phyloP scores from a whole-genome alignment of 2,329 filamentous ascomycete species.

The Coniochaeta ligniaria region DNA sequence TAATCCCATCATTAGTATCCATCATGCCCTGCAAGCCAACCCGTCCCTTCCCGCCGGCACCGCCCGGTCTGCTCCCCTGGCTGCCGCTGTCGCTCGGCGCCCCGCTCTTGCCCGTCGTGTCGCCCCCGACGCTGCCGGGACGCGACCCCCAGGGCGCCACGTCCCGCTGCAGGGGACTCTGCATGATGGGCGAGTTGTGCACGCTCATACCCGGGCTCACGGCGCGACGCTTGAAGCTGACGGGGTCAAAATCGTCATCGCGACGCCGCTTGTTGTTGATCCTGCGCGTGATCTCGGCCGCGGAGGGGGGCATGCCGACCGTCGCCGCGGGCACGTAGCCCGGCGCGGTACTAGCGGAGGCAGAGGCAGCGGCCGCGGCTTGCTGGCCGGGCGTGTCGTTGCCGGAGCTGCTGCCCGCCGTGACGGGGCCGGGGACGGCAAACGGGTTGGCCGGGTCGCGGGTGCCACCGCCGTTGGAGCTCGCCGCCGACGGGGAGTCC shows the following conservation, averaged over 20 bases:
- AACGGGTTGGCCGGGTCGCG: conserved; percentile 13
- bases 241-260: conserved; percentile 85
- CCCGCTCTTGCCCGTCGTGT: conserved; percentile 39
- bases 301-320: conserved; percentile 44
- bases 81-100: conserved; percentile 36
- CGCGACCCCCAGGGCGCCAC: conserved; percentile 64
- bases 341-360: neutral
- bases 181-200: conserved; percentile 81
- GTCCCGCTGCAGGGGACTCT: conserved; percentile 74
- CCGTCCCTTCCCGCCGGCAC: conserved; percentile 25
- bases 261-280: conserved; percentile 76
- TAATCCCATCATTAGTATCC: conserved; percentile 89
- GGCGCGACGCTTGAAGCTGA: conserved; percentile 82
- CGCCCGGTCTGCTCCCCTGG: conserved; percentile 18
- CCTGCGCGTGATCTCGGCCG: conserved; percentile 70
- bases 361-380: neutral
- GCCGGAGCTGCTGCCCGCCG: conserved; percentile 21
- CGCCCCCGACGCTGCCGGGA: conserved; percentile 54
- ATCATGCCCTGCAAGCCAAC: conserved; percentile 88
- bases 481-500: conserved; percentile 52
- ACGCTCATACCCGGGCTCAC: conserved; percentile 88
- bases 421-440: conserved; percentile 19
- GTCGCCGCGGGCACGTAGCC: neutral
- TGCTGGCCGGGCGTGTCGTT: conserved; percentile 24
- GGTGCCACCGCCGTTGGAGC: conserved; percentile 13